Base-by-base conservation (phyloP, 139 green algal species). In the Zygnema circumcarinatum region DNA sequence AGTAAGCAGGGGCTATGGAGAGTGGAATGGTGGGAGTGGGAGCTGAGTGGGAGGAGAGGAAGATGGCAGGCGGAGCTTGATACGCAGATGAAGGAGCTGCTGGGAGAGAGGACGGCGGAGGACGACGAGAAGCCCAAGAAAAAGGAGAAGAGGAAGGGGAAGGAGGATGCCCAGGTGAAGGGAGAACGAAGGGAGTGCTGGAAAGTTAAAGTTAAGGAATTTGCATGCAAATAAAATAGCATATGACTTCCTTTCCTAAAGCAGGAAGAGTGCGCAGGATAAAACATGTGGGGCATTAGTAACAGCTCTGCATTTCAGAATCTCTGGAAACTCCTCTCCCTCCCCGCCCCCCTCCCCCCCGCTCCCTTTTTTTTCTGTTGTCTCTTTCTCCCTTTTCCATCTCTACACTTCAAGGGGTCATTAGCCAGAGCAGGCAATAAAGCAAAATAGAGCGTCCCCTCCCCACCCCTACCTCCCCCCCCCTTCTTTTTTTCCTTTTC, bases 121-220 rank as follows among this genome's bases (percentile, higher is more conserved):
- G 87, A 91, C 41, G 87, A 91, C 1, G 83, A 87, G 68, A 87
- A 87, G 1, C 83, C 83, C 1, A 39, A 35, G 0, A 90, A 90
- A 76, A 91, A 91, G 82, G 47, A 86, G 52, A 81, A 90, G 85
- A 91, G 87, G 82, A 86, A 86, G 67, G 69, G 69, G 52, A 89
- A 88, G 20, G 84, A 33, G 84, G 84, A 62, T 25, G 47, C 16
- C 47, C 7, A 62, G 35, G 76, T 31, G 36, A 53, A 40, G 35
- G 35, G 35, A 11, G 36, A 78, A 78, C 7, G 35, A 16, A 41
- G 35, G 11, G 69, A 41, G 36, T 40, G 35, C 29, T 72, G 29
- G 56, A 29, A 29, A 72, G 29, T 72, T 29, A n/a, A n/a, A 29
- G 56, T 29, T 72, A 72, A 72, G 29, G 29, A 72, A 29, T 72